phyloP scores from a whole-genome alignment of 2,329 filamentous ascomycete genomes.

The Cladosporium sphaerospermum region DNA sequence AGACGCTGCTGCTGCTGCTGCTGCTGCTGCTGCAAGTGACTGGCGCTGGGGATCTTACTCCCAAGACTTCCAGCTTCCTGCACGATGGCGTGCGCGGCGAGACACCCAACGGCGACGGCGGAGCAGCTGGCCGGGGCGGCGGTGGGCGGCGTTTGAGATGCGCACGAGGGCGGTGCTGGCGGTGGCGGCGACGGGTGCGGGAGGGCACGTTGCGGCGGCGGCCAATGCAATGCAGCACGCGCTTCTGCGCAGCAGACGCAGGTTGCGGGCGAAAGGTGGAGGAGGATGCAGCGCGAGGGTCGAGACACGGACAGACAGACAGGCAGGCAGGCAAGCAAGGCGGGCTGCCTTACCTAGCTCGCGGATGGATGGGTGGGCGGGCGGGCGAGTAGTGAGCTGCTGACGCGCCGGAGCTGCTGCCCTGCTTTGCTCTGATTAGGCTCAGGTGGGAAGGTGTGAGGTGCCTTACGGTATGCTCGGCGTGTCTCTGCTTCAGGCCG shows the following conservation, averaged over 20 bases:
- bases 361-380: background rate
- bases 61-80: too few relatives aligned
- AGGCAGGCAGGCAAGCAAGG: slow-evolving; percentile 5
- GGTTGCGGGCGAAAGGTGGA: background rate
- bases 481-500: background rate
- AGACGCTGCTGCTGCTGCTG: background rate
- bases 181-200: background rate
- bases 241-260: slow-evolving; percentile 9
- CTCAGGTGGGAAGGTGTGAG: background rate
- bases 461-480: background rate
- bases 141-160: slow-evolving; percentile 6
- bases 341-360: slow-evolving; percentile 9
- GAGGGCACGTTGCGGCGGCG: slow-evolving; percentile 3
- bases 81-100: background rate
- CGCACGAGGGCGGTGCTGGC: background rate
- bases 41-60: too few relatives aligned
- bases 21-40: too few relatives aligned
- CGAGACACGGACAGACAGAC: background rate
- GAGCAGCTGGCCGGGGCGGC: background rate
- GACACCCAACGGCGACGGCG: background rate
- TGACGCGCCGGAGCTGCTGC: background rate
- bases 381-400: background rate
- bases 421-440: background rate
- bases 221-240: slow-evolving; percentile 8
- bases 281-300: background rate